These are phyloP conservation scores for Boechera divaricarpa DNA, from an alignment of 345 rosid species.

Conservation along the genomic window DNA sequence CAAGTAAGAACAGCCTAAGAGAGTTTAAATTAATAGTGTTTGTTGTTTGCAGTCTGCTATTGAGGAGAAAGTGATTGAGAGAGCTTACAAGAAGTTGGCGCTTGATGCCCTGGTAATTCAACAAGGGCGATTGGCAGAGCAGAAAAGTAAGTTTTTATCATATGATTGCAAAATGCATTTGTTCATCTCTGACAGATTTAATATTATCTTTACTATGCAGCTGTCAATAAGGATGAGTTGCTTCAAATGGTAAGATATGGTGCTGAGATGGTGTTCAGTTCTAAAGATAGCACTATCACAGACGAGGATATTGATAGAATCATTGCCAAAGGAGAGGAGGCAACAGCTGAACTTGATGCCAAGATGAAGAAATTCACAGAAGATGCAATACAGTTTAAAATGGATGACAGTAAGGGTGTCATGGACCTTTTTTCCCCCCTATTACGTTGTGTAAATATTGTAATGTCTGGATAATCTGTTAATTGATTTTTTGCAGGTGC, in stretches of 20 bases:
- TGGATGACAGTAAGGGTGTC: constrained; percentile 86
- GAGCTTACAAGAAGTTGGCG: constrained; percentile 98
- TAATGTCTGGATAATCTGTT: constrained; percentile 12
- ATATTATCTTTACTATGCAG: constrained; percentile 47
- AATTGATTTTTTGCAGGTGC: constrained; percentile 63
- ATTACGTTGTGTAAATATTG: constrained; percentile 11
- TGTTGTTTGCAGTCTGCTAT: constrained; percentile 79
- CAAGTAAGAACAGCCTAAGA: constrained; percentile 4
- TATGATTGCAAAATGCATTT: not conserved
- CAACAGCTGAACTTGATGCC: constrained; percentile 98
- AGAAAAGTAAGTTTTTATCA: constrained; percentile 67
- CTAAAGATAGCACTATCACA: constrained; percentile 97
- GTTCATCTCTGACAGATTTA: constrained; percentile 9
- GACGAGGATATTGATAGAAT: constrained; percentile 99
- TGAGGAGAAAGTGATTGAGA: constrained; percentile 98
- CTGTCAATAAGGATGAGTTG: constrained; percentile 98
- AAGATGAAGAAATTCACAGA: constrained; percentile 99
- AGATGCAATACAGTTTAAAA: constrained; percentile 95
- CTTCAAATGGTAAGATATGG: constrained; percentile 99
- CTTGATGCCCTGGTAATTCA: constrained; percentile 98
- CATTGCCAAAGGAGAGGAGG: constrained; percentile 99
- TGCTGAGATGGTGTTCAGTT: constrained; percentile 99
- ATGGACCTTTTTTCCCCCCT: not conserved
- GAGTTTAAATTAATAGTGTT: constrained; percentile 14
- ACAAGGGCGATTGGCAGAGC: constrained; percentile 97